Evolutionary conservation across 495 filamentous ascomycete species (phyloP).

Genomic region (Hyaloscypha finlandica): DNA sequence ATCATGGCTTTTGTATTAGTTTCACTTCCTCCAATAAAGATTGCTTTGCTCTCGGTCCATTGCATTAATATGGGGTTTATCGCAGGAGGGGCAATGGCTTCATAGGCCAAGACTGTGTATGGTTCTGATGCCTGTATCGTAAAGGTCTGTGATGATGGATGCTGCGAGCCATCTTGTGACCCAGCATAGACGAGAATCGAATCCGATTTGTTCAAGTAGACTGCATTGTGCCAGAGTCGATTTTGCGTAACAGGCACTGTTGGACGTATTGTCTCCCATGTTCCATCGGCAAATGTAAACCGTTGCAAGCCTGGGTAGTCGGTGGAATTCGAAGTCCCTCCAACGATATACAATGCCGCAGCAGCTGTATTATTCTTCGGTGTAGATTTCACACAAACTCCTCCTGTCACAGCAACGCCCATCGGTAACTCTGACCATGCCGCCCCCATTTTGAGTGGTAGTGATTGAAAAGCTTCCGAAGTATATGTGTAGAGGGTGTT

Average conservation of each 20-base stretch:
- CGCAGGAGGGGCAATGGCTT: conserved; percentile 59
- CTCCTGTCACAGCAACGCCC: conserved; percentile 70
- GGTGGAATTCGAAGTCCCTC: conserved; percentile 58
- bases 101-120: conserved; percentile 56
- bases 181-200: conserved; percentile 84
- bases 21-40: conserved; percentile 73
- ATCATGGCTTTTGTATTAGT: conserved; percentile 67
- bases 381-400: conserved; percentile 73
- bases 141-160: conserved; percentile 73
- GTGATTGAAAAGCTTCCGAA: conserved; percentile 69
- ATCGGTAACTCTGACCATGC: conserved; percentile 66
- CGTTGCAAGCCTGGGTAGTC: conserved; percentile 81
- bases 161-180: conserved; percentile 53
- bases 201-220: conserved; percentile 69
- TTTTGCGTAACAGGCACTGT: conserved; percentile 60
- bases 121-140: conserved; percentile 64
- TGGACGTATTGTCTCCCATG: conserved; percentile 71
- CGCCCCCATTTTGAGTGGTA: conserved; percentile 66
- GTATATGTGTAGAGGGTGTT: conserved; percentile 88
- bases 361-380: conserved; percentile 51
- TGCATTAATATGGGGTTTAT: conserved; percentile 70
- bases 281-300: conserved; percentile 72
- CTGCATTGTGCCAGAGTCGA: conserved; percentile 71
- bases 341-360: conserved; percentile 76
- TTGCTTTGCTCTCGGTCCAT: conserved; percentile 71